Percentiles rank a stretch among this genome's conserved stretches.
These are phyloP conservation scores for Nicotiana rustica DNA, from an alignment of 305 asterid genomes.

Conservation along the genomic window DNA sequence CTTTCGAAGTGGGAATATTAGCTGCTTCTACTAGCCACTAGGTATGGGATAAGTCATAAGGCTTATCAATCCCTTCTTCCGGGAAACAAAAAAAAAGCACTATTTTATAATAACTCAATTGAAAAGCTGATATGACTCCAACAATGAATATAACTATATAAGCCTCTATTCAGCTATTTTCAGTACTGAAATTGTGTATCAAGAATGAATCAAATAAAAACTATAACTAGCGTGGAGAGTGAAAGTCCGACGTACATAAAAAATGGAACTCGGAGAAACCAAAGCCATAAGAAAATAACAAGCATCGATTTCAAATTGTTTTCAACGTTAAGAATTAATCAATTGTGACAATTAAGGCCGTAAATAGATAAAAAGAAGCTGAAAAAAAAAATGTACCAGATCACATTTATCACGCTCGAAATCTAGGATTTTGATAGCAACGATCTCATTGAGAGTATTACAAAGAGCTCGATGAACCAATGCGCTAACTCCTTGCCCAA, in stretches of 20 bases:
- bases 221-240: not conserved
- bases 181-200: not conserved
- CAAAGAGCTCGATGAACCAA: slow-evolving; percentile 90
- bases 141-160: not conserved
- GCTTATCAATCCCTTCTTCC: slow-evolving; percentile 5
- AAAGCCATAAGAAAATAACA: not conserved
- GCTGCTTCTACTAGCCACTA: not conserved
- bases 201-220: not conserved
- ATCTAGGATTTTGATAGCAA: slow-evolving; percentile 91
- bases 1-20: not conserved
- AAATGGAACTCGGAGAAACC: not conserved
- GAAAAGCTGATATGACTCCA: not conserved
- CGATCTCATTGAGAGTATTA: slow-evolving; percentile 65
- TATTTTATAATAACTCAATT: not conserved
- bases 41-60: not conserved
- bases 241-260: not conserved
- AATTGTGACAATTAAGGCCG: not conserved
- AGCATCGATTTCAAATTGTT: not conserved
- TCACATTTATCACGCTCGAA: slow-evolving; percentile 85
- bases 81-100: not conserved
- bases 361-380: not conserved
- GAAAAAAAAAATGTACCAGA: slow-evolving; percentile 62
- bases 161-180: not conserved
- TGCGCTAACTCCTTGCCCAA: slow-evolving; percentile 93
- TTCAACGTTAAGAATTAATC: not conserved